A percentile compares a stretch with the other conserved stretches of the same genome.
Conservation (phyloP, 2,329 filamentous ascomycete genomes). For the Aspergillus novofumigatus region DNA sequence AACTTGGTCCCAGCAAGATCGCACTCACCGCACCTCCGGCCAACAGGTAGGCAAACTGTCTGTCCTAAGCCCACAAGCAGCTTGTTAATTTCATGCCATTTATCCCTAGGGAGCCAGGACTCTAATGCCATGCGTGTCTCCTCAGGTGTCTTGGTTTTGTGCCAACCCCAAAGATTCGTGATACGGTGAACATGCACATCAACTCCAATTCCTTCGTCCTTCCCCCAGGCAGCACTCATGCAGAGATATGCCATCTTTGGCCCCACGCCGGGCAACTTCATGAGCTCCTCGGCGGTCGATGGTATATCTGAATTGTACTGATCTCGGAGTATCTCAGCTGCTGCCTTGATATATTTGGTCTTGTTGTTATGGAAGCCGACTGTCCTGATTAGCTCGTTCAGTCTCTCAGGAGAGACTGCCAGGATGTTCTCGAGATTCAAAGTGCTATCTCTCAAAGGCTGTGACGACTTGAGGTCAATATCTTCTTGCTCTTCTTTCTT, state of each 20-base stretch:
- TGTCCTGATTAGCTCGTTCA: conserved; percentile 73
- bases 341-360: conserved; percentile 74
- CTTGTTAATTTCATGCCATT: conserved; percentile 90
- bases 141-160: conserved; percentile 75
- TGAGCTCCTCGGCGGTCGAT: conserved; percentile 68
- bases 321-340: conserved; percentile 69
- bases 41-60: conserved; percentile 76
- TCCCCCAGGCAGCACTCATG: conserved; percentile 70
- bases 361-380: conserved; percentile 97
- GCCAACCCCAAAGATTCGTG: conserved; percentile 91
- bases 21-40: conserved; percentile 79
- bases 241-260: conserved; percentile 94
- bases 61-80: conserved; percentile 85
- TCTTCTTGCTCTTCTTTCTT: conserved; percentile 24
- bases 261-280: conserved; percentile 77
- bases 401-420: conserved; percentile 59
- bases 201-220: conserved; percentile 76
- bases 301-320: conserved; percentile 73
- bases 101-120: conserved; percentile 75
- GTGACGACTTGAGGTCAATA: conserved; percentile 15
- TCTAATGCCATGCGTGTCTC: conserved; percentile 73
- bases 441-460: conserved; percentile 36
- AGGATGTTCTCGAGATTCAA: conserved; percentile 76
- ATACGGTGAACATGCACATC: conserved; percentile 95
- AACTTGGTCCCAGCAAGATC: conserved; percentile 70